phyloP scores from a whole-genome alignment of 176 grass and related monocot genomes.

The Oryza meyeriana region DNA sequence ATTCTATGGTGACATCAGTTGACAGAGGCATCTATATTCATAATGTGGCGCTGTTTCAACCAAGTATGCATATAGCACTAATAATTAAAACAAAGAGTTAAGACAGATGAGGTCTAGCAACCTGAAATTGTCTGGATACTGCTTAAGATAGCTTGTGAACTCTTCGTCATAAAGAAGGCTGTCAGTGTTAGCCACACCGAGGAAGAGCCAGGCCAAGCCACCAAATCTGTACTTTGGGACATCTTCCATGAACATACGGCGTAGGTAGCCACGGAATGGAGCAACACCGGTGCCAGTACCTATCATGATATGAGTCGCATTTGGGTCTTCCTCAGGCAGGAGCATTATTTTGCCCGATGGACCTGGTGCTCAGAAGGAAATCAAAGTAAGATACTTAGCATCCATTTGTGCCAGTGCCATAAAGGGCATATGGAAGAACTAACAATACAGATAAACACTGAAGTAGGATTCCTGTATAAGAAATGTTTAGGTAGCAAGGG shows the following conservation, averaged over 20 bases:
- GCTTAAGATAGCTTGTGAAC: constrained; percentile 66
- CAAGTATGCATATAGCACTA: neutral
- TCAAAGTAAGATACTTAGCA: constrained; percentile 1
- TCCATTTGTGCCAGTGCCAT: neutral
- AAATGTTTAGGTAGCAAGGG: neutral
- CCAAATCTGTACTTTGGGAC: constrained; percentile 76
- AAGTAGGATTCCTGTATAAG: neutral
- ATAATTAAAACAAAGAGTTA: neutral
- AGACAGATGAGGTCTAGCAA: constrained; percentile 1
- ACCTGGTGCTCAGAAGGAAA: constrained; percentile 44
- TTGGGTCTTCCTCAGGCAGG: constrained; percentile 83
- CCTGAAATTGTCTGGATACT: constrained; percentile 87
- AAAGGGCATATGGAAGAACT: neutral
- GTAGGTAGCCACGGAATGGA: constrained; percentile 84
- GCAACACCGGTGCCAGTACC: constrained; percentile 91
- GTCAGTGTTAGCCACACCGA: constrained; percentile 84
- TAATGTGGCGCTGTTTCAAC: neutral
- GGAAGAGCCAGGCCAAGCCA: constrained; percentile 93
- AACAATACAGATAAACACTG: neutral
- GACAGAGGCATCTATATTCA: neutral
- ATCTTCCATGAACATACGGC: constrained; percentile 96
- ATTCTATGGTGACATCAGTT: neutral
- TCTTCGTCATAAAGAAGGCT: constrained; percentile 88
- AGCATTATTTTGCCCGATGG: constrained; percentile 99
- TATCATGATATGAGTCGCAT: constrained; percentile 95